These are phyloP conservation scores for Acmispon strigosus DNA, from an alignment of 306 rosid genomes.

Conservation along the genomic window DNA sequence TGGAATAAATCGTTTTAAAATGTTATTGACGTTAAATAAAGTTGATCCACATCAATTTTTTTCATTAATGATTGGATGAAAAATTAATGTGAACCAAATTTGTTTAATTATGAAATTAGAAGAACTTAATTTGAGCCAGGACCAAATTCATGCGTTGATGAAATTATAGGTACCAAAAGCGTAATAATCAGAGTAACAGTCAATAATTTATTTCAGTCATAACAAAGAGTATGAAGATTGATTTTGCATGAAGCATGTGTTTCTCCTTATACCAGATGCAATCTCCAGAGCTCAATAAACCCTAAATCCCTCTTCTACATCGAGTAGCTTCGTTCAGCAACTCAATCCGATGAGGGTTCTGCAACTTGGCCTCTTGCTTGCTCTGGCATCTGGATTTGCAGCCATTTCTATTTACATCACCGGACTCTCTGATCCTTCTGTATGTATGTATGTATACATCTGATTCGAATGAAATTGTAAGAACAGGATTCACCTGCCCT, in stretches of 20 bases:
- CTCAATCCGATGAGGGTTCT: conserved; percentile 33
- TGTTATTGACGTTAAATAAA: too few relatives aligned
- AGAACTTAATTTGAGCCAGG: too few relatives aligned
- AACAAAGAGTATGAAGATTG: neutral
- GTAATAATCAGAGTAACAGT: too few relatives aligned
- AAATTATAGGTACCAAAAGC: too few relatives aligned
- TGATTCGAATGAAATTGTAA: neutral
- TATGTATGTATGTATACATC: conserved; percentile 39
- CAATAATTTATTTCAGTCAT: too few relatives aligned
- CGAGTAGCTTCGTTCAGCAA: neutral
- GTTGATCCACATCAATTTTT: too few relatives aligned
- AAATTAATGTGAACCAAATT: too few relatives aligned
- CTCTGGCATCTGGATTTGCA: conserved; percentile 42
- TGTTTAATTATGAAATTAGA: too few relatives aligned
- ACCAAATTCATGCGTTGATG: too few relatives aligned
- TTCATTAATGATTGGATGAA: too few relatives aligned
- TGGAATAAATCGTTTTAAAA: too few relatives aligned
- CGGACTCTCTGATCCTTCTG: conserved; percentile 40
- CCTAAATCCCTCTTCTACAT: neutral
- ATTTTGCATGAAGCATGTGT: neutral
- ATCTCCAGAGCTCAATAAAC: neutral
- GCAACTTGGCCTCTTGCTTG: conserved; percentile 32
- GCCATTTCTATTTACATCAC: conserved; percentile 38
- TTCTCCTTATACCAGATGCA: neutral
- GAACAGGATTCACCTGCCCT: neutral